Percentiles rank a stretch among this genome's conserved stretches.
Evolutionary conservation across 495 filamentous ascomycete species (phyloP).

Genomic region (Letharia lupina): DNA sequence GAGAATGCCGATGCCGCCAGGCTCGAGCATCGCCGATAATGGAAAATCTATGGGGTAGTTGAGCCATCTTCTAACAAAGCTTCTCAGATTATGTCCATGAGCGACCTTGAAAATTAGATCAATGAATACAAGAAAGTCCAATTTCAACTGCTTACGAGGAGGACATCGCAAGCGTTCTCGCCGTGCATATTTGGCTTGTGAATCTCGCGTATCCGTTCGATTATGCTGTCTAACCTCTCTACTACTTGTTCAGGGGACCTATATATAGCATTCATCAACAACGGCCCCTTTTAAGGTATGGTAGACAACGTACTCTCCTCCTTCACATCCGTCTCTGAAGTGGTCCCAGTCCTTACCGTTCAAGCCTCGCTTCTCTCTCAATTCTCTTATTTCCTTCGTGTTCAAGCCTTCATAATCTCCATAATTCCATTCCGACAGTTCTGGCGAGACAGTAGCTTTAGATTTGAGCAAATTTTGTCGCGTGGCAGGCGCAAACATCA

Average conservation of each 20-base stretch:
- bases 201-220: constrained; percentile 53
- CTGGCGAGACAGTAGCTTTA: constrained; percentile 50
- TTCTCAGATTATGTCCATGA: constrained; percentile 70
- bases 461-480: constrained; percentile 28
- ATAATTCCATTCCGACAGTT: constrained; percentile 79
- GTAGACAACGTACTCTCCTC: constrained; percentile 34
- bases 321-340: constrained; percentile 70
- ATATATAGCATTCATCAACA: neutral
- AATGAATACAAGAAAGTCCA: neutral
- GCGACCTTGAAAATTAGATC: constrained; percentile 34
- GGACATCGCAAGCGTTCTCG: constrained; percentile 43
- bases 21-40: constrained; percentile 61
- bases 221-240: constrained; percentile 56
- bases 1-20: constrained; percentile 66
- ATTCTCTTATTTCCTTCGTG: constrained; percentile 51
- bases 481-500: constrained; percentile 45
- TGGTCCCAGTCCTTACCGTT: constrained; percentile 57
- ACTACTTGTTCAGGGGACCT: constrained; percentile 47
- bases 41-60: constrained; percentile 54
- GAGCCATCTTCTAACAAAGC: constrained; percentile 73
- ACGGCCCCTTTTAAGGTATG: neutral
- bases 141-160: constrained; percentile 23
- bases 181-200: constrained; percentile 41
- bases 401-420: constrained; percentile 78
- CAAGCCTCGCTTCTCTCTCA: constrained; percentile 51